These are phyloP conservation scores for Cephaloascus albidus DNA, from an alignment of 805 yeast species.

Conservation along the genomic window DNA sequence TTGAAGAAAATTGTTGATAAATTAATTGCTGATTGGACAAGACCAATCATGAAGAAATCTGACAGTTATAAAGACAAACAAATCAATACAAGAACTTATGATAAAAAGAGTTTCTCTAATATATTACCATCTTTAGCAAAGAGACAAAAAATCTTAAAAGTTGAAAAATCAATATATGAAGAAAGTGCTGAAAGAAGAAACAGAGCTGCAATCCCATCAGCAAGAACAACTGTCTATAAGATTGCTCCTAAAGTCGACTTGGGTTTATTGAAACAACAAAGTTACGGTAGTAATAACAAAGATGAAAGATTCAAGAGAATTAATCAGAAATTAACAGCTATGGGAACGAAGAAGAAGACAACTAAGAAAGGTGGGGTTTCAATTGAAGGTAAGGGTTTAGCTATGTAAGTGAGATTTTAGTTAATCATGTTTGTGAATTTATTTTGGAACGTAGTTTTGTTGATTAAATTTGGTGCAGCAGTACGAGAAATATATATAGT, in stretches of 20 bases:
- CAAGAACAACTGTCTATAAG: conserved; percentile 79
- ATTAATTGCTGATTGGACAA: conserved; percentile 93
- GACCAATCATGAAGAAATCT: conserved; percentile 93
- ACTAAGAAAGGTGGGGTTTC: conserved; percentile 65
- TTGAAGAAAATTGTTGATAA: conserved; percentile 85
- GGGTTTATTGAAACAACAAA: conserved; percentile 30
- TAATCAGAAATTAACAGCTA: conserved; percentile 43
- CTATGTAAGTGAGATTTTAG: conserved; percentile 22
- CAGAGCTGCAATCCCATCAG: conserved; percentile 94
- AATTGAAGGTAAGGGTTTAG: conserved; percentile 61
- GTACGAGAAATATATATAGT: too few relatives aligned
- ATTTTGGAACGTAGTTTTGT: too few relatives aligned
- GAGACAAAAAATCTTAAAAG: conserved; percentile 16
- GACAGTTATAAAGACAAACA: conserved; percentile 88
- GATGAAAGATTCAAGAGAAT: conserved; percentile 80
- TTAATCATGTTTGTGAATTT: too few relatives aligned
- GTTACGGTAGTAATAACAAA: conserved; percentile 42
- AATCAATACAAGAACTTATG: conserved; percentile 61
- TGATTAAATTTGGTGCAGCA: too few relatives aligned
- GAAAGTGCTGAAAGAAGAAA: conserved; percentile 86
- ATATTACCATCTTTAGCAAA: conserved; percentile 24
- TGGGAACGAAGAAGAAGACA: conserved; percentile 38
- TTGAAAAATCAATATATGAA: conserved; percentile 60
- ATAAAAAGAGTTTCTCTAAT: conserved; percentile 42
- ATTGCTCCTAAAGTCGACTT: conserved; percentile 78